A percentile compares a stretch with the other conserved stretches of the same genome.
phyloP scores from a whole-genome alignment of 2,329 filamentous ascomycete species.

The Neocatenulostroma microsporum region DNA sequence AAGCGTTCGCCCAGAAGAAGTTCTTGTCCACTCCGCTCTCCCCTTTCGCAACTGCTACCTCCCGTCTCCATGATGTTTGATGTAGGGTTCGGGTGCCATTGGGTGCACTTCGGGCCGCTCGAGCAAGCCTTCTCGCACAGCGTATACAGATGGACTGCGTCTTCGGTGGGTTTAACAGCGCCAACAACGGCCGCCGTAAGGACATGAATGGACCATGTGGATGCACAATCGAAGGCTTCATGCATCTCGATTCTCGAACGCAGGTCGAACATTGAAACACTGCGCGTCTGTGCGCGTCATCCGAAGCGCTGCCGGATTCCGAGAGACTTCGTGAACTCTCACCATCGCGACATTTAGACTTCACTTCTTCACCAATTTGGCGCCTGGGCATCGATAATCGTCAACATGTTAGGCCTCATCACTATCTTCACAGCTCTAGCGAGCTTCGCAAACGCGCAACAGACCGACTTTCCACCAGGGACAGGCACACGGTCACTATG shows the following conservation, averaged over 20 bases:
- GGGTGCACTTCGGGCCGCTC: constrained; percentile 13
- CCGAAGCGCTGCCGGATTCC: too few relatives aligned
- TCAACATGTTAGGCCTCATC: constrained; percentile 4
- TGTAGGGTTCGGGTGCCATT: constrained; percentile 14
- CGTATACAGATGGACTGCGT: constrained; percentile 20
- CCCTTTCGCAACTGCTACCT: constrained; percentile 17
- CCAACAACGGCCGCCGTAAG: constrained; percentile 9
- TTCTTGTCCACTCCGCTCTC: constrained; percentile 23
- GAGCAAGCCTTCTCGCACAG: constrained; percentile 22
- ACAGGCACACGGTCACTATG: constrained; percentile 11
- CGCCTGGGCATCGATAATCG: too few relatives aligned
- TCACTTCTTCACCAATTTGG: too few relatives aligned
- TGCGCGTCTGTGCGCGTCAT: too few relatives aligned
- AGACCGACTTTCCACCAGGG: constrained; percentile 5
- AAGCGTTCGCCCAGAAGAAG: constrained; percentile 31
- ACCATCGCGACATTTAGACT: too few relatives aligned
- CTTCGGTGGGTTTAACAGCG: constrained; percentile 7
- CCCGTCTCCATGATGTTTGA: constrained; percentile 13
- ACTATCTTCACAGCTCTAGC: constrained; percentile 1
- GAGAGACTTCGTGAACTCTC: too few relatives aligned
- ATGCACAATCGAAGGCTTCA: too few relatives aligned
- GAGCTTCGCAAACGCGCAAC: constrained; percentile 6
- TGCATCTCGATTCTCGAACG: too few relatives aligned
- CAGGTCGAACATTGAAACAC: too few relatives aligned
- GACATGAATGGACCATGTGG: too few relatives aligned